These are phyloP conservation scores for Oryza officinalis DNA, from an alignment of 176 grass and related monocot species.

Conservation along the genomic window DNA sequence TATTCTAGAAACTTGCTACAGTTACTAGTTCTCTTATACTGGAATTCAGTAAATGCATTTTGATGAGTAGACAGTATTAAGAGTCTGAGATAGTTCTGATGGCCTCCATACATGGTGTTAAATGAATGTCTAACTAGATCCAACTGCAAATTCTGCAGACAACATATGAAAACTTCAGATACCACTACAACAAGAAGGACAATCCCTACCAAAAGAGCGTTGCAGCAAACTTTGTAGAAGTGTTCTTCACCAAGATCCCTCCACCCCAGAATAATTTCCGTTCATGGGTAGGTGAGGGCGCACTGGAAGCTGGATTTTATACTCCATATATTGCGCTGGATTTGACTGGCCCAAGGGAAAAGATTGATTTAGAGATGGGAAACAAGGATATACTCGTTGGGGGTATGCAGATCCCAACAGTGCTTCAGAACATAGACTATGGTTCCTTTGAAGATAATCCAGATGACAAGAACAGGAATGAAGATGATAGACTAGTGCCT, in stretches of 20 bases:
- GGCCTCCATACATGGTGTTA: constrained; percentile 6
- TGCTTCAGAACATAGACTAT: constrained; percentile 73
- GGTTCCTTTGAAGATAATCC: constrained; percentile 48
- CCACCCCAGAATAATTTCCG: constrained; percentile 57
- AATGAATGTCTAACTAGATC: background rate
- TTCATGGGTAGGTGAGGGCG: constrained; percentile 52
- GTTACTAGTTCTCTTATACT: background rate
- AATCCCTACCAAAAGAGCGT: constrained; percentile 62
- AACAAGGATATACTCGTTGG: constrained; percentile 33
- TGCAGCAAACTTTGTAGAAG: constrained; percentile 48
- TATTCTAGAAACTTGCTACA: background rate
- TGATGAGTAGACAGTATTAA: background rate
- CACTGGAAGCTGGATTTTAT: constrained; percentile 49
- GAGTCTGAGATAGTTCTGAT: background rate
- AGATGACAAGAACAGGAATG: constrained; percentile 13
- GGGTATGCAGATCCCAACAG: constrained; percentile 55
- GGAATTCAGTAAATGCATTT: background rate
- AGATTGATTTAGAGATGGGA: constrained; percentile 42
- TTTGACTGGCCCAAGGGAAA: constrained; percentile 34
- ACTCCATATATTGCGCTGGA: constrained; percentile 52
- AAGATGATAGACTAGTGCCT: background rate
- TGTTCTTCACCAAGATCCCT: constrained; percentile 60
- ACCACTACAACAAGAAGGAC: constrained; percentile 57
- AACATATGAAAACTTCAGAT: constrained; percentile 72
- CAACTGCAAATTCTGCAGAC: constrained; percentile 44